These are phyloP conservation scores for Arbutus unedo DNA, from an alignment of 148 eudicot genomes.

Conservation along the genomic window DNA sequence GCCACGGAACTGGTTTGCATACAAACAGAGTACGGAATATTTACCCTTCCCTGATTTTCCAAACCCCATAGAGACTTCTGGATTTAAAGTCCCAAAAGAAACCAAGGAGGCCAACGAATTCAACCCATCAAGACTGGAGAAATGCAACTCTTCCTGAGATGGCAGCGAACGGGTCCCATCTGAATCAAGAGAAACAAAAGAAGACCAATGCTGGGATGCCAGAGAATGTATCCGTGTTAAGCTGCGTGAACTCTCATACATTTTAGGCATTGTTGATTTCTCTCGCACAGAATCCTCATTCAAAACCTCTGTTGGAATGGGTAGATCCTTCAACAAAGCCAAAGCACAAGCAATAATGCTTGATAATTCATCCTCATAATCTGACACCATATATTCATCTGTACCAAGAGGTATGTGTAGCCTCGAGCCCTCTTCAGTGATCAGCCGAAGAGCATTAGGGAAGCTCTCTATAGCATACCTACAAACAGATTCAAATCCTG, in stretches of 20 bases:
- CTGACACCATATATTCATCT: slow-evolving; percentile 61
- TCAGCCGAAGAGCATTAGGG: slow-evolving; percentile 44
- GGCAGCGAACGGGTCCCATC: slow-evolving; percentile 50
- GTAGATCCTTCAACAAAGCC: slow-evolving; percentile 44
- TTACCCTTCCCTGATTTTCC: slow-evolving; percentile 56
- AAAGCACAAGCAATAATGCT: slow-evolving; percentile 85
- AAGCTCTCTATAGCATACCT: slow-evolving; percentile 35
- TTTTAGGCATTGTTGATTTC: slow-evolving; percentile 17
- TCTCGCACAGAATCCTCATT: slow-evolving; percentile 34
- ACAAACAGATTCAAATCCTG: slow-evolving; percentile 39
- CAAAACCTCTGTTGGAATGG: slow-evolving; percentile 23
- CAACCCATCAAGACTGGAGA: slow-evolving; percentile 57
- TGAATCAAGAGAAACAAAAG: slow-evolving; percentile 38
- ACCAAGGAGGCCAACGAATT: slow-evolving; percentile 49
- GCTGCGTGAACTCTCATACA: slow-evolving; percentile 30
- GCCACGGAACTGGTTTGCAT: slow-evolving; percentile 62
- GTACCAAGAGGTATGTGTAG: slow-evolving; percentile 66
- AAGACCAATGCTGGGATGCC: slow-evolving; percentile 46
- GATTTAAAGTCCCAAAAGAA: slow-evolving; percentile 49
- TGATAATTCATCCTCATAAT: slow-evolving; percentile 81
- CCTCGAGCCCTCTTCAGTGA: slow-evolving; percentile 68
- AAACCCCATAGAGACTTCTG: slow-evolving; percentile 61
- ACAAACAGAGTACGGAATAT: slow-evolving; percentile 68
- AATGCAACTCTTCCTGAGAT: slow-evolving; percentile 41
- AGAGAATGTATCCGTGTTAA: slow-evolving; percentile 48